Percentiles rank a stretch among this genome's conserved stretches.
These are phyloP conservation scores for Quercus ilex DNA, from an alignment of 306 rosid genomes.

Conservation along the genomic window DNA sequence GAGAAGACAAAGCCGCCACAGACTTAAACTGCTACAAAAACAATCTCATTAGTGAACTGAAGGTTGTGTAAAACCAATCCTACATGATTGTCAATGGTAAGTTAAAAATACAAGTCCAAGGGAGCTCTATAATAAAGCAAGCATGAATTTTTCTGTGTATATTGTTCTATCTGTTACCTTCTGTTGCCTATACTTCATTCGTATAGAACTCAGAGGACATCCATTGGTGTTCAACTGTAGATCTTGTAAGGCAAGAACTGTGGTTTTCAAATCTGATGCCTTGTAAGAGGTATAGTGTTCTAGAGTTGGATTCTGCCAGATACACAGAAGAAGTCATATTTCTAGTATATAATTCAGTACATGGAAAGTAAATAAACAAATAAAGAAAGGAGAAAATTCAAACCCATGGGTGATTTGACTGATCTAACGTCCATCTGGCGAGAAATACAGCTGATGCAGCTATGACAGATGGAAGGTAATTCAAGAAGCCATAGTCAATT, in stretches of 20 bases:
- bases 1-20: conserved; percentile 71
- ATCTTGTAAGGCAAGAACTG: conserved; percentile 76
- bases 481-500: conserved; percentile 69
- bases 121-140: not conserved
- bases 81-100: not conserved
- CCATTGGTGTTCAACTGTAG: conserved; percentile 61
- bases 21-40: conserved; percentile 55
- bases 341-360: not conserved
- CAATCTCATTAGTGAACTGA: conserved; percentile 8
- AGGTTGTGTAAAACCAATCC: not conserved
- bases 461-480: conserved; percentile 66
- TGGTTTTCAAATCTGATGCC: conserved; percentile 64
- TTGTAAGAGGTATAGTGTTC: conserved; percentile 66
- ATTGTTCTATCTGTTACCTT: conserved; percentile 38
- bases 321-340: conserved; percentile 14
- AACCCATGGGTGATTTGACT: conserved; percentile 90
- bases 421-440: conserved; percentile 87
- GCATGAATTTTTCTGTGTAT: not conserved
- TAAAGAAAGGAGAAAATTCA: conserved; percentile 19
- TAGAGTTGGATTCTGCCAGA: conserved; percentile 76
- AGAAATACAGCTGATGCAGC: conserved; percentile 97
- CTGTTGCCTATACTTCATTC: conserved; percentile 71
- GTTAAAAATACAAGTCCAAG: not conserved
- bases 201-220: conserved; percentile 61
- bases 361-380: conserved; percentile 10